phyloP scores from a whole-genome alignment of 768 basidiomycete genomes.

The Cubamyces lactineus region DNA sequence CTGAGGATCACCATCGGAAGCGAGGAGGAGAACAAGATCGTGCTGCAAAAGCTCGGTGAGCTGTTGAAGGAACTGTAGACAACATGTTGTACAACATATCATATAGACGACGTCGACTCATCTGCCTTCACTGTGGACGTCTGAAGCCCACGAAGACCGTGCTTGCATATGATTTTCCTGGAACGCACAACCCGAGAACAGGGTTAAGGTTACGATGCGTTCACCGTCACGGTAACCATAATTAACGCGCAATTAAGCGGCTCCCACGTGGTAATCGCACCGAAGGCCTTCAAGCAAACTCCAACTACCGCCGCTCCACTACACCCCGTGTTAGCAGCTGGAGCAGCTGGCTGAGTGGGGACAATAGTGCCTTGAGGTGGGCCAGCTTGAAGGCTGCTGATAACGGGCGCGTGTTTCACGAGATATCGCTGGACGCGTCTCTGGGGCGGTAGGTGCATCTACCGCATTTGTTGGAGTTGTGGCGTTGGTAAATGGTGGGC shows the following conservation, averaged over 20 bases:
- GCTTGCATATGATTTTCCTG: too few relatives aligned
- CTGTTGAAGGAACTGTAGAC: conserved; percentile 43
- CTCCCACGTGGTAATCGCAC: neutral
- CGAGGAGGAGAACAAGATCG: conserved; percentile 69
- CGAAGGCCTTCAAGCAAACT: conserved; percentile 7
- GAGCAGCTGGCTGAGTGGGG: neutral
- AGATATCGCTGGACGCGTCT: neutral
- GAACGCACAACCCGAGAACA: neutral
- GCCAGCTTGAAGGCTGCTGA: neutral
- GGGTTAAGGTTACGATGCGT: conserved; percentile 8
- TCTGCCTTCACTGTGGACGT: too few relatives aligned
- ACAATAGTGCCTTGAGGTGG: neutral
- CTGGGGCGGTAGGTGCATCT: neutral
- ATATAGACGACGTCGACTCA: neutral
- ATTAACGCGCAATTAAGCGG: neutral
- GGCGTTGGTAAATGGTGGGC: conserved; percentile 9
- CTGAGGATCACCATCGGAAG: conserved; percentile 90
- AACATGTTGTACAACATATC: neutral
- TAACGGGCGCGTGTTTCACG: neutral
- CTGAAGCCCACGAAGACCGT: too few relatives aligned
- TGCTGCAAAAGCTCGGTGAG: conserved; percentile 57
- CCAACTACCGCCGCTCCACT: conserved; percentile 10
- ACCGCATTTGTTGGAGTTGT: conserved; percentile 14
- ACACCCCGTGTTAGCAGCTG: conserved; percentile 2
- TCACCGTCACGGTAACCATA: neutral